These are phyloP conservation scores for Boletus rubroflammeus DNA, from an alignment of 768 basidiomycete genomes.

Conservation along the genomic window DNA sequence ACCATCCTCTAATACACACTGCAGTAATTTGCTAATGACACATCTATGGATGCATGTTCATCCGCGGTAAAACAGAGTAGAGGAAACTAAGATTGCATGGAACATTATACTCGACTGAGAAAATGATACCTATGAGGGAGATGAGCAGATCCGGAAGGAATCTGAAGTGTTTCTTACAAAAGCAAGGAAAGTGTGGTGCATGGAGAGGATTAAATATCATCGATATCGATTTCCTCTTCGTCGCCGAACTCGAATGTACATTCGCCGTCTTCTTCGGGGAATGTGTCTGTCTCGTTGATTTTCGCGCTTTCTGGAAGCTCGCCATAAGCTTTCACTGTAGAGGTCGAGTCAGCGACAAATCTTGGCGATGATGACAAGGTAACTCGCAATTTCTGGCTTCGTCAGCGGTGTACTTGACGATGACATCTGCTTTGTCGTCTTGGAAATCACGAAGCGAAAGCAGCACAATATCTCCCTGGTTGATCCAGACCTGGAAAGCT, in stretches of 20 bases:
- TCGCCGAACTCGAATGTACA: conserved; percentile 90
- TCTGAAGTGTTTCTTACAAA: conserved; percentile 13
- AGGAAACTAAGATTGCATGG: conserved; percentile 4
- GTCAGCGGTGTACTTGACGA: conserved; percentile 97
- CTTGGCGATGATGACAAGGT: neutral
- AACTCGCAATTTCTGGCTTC: conserved; percentile 77
- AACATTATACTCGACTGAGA: conserved; percentile 10
- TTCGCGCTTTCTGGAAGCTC: conserved; percentile 95
- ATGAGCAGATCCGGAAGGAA: conserved; percentile 1
- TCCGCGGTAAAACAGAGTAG: conserved; percentile 11
- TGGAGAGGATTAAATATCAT: conserved; percentile 63
- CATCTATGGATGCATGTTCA: conserved; percentile 25
- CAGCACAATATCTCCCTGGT: conserved; percentile 94
- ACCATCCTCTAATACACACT: conserved; percentile 17
- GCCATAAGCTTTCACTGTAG: conserved; percentile 90
- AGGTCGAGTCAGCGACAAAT: conserved; percentile 8
- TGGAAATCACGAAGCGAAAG: conserved; percentile 97
- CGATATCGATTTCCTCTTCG: conserved; percentile 85
- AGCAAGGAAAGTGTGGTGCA: conserved; percentile 6
- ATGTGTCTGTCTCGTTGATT: conserved; percentile 94
- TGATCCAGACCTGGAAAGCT: conserved; percentile 87
- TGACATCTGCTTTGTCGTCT: conserved; percentile 98
- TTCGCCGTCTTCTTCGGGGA: conserved; percentile 87
- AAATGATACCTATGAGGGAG: conserved; percentile 8
- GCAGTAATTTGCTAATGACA: conserved; percentile 16